Evolutionary conservation across 1,284 basidiomycete genomes (phyloP), one percentile per base, ranked within the genome.

Genomic region (Violaceomyces palustris): DNA sequence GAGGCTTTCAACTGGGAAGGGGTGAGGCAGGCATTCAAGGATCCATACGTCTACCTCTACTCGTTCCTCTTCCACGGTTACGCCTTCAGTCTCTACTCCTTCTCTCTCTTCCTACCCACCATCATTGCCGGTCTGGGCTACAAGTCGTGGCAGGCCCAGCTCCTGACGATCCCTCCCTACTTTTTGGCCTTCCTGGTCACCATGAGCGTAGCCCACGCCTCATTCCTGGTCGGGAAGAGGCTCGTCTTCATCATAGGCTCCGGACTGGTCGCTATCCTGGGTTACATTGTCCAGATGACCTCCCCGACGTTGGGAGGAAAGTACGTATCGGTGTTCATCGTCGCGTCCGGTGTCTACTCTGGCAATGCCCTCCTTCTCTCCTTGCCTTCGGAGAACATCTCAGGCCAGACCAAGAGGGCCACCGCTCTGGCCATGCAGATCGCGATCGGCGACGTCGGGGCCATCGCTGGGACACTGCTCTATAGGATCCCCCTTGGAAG

Each of bases 361-460:
- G 81, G 79, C 17, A 83, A 81, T 61, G 78, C 82, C 8, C 67
- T 83, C 19, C 45, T 58, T 0, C 42, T 58, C 10, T 52, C 61
- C 45, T 83, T 83, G 79, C 82, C 83, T 0, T 77, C 80, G n/a
- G 82, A 84, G 72, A 85, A 85, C 54, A 80, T 84, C n/a, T 80
- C 80, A 7, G 81, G 80, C 3, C 83, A 84, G 61, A 85, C 83
- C 1, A 84, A 84, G 64, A 79, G 83, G 5, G 83, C 83, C 1
- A 78, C 82, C 1, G 81, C 80, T 0, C 77, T 82, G 3, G 83
- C 82, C 1, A 79, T 83, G 78, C 82, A 84, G 66, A 84, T 86
- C 46, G 79, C 78, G 12, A 79, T 84, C 10, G 83, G 83, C 6
- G 82, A 85, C 60, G 73, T 81, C 32, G 84, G 82, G 5, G 81